Conservation (phyloP, 768 basidiomycete species). For the Suillus subluteus region DNA sequence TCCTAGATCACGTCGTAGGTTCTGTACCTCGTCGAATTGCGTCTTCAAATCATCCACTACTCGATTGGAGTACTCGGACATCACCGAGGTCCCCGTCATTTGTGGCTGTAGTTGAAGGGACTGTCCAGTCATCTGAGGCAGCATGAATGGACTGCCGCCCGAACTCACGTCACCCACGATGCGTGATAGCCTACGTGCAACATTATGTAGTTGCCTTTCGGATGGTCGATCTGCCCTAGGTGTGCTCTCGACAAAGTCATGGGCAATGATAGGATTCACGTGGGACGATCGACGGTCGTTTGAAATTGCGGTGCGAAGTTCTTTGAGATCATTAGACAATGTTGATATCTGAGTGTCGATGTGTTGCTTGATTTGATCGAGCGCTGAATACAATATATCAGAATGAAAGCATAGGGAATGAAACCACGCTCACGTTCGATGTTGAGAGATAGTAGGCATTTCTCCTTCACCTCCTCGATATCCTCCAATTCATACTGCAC, state of each 20-base stretch:
- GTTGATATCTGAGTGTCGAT: slow-evolving; percentile 89
- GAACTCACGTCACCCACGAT: slow-evolving; percentile 55
- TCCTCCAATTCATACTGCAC: slow-evolving; percentile 97
- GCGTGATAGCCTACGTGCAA: slow-evolving; percentile 75
- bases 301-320: slow-evolving; percentile 71
- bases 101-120: slow-evolving; percentile 63
- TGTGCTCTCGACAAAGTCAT: slow-evolving; percentile 66
- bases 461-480: slow-evolving; percentile 88
- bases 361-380: slow-evolving; percentile 98
- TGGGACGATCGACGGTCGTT: slow-evolving; percentile 57
- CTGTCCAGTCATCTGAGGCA: slow-evolving; percentile 70
- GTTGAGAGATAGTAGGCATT: slow-evolving; percentile 86
- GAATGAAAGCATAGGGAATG: slow-evolving; percentile 9
- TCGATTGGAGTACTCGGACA: slow-evolving; percentile 72
- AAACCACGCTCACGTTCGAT: slow-evolving; percentile 82
- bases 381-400: slow-evolving; percentile 53
- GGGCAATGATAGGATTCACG: slow-evolving; percentile 49
- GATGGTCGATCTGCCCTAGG: slow-evolving; percentile 69
- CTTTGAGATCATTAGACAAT: slow-evolving; percentile 88
- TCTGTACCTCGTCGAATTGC: slow-evolving; percentile 95
- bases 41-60: slow-evolving; percentile 84
- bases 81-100: slow-evolving; percentile 72
- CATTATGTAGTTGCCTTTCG: slow-evolving; percentile 72
- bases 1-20: slow-evolving; percentile 89
- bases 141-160: slow-evolving; percentile 40